Base-by-base conservation (phyloP, 768 basidiomycete genomes). In the Ramaria sp. region DNA sequence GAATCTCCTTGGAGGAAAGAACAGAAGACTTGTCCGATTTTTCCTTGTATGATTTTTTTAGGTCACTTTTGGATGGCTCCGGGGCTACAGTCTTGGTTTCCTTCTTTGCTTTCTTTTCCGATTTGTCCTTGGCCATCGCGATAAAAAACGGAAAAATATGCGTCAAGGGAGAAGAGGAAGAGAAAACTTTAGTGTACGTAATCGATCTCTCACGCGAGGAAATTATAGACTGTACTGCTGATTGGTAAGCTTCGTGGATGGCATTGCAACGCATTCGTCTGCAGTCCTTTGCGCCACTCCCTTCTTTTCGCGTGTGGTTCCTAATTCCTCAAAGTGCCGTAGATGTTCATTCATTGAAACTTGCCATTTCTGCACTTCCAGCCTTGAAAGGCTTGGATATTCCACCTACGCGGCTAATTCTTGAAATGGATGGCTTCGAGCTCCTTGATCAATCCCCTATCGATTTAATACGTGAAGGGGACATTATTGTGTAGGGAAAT, bases 111-210 rank as follows among this genome's bases (percentile, higher is more conserved):
- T 65, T 67, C 54, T 70, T 69, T 61, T 68, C 66, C 20, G 58
- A 59, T 58, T 66, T 71, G 59, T 70, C 63, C 64, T 77, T 78
- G 57, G 66, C 73, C 75, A 78, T 55, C 58, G 54, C 52, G 49
- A 51, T 52, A 51, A 45, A 9, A 34, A 34, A 45, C 28, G 36
- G 18, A 43, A 39, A 39, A 25, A 15, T 24, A 22, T 16, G 38
- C 41, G 34, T 34, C 32, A 41, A 34, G 32, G 32, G n/a, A 18
- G 27, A 41, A n/a, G 37, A 56, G 49, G 24, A 37, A n/a, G 48
- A 55, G 42, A 39, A 41, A 53, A 34, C 48, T 50, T 50, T 30
- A 25, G 3, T 27, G 45, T 47, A 47, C 45, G 45, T 47, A 47
- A 47, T 18, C 13, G 38, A 13, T 3, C 32, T 34, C 32, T 34